Evolutionary conservation across 2,329 filamentous ascomycete genomes (phyloP).

Genomic region (Diaporthe capsici): DNA sequence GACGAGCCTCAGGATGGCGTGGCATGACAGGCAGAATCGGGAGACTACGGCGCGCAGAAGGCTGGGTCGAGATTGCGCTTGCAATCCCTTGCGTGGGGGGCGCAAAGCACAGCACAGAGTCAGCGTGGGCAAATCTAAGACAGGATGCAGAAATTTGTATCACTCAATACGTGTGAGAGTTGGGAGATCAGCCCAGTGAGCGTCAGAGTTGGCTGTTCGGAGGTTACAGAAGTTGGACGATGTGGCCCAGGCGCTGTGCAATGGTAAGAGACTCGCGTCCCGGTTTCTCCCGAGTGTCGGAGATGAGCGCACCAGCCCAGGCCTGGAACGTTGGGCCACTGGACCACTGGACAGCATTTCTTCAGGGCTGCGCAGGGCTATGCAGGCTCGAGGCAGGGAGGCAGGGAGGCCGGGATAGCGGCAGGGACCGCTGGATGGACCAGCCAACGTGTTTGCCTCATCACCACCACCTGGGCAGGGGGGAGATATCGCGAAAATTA

Average conservation of each 20-base stretch:
- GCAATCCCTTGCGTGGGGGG: conserved; percentile 20
- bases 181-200: conserved; percentile 24
- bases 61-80: conserved; percentile 28
- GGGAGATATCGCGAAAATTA: conserved; percentile 31
- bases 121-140: conserved; percentile 22
- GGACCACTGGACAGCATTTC: conserved; percentile 16
- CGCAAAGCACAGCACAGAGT: conserved; percentile 6
- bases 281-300: conserved; percentile 36
- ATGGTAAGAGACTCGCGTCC: conserved; percentile 5
- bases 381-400: too few relatives aligned
- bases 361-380: conserved; percentile 6
- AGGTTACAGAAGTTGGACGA: conserved; percentile 30
- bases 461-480: conserved; percentile 6
- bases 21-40: conserved; percentile 38
- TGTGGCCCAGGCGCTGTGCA: conserved; percentile 41
- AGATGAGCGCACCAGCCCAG: conserved; percentile 38
- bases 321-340: conserved; percentile 8
- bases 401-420: background rate
- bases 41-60: conserved; percentile 35
- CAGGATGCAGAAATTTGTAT: background rate
- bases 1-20: conserved; percentile 38
- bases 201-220: conserved; percentile 37
- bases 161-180: conserved; percentile 20
- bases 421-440: background rate
- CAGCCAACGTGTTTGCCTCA: conserved; percentile 19